Percentiles rank a stretch among this genome's conserved stretches.
phyloP scores from a whole-genome alignment of 768 basidiomycete genomes.

The Postia placenta region DNA sequence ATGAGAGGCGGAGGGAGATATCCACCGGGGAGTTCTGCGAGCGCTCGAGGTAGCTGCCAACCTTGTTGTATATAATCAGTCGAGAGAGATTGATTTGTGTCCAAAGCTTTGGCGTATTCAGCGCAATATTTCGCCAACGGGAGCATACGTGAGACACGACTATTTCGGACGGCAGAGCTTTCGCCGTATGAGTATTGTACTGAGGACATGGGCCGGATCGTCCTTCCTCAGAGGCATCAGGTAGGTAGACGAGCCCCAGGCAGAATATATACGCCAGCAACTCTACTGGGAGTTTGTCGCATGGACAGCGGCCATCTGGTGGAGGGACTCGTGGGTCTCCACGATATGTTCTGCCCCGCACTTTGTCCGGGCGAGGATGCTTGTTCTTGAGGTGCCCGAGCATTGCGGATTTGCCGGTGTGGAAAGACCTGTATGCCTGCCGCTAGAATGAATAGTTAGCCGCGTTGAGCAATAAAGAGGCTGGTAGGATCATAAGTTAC shows the following conservation, averaged over 20 bases:
- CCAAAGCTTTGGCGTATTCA: slow-evolving; percentile 55
- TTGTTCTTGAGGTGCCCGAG: no score
- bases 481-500: no score
- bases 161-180: slow-evolving; percentile 36
- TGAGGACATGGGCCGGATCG: not conserved
- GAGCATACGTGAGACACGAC: slow-evolving; percentile 57
- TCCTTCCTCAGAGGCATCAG: slow-evolving; percentile 10
- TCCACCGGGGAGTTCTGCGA: slow-evolving; percentile 49
- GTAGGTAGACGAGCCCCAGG: not conserved
- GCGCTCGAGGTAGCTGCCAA: slow-evolving; percentile 42
- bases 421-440: no score
- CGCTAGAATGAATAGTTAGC: no score
- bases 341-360: no score
- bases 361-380: no score
- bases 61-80: slow-evolving; percentile 37
- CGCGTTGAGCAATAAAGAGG: no score
- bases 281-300: not conserved
- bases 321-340: no score
- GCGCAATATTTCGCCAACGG: slow-evolving; percentile 48
- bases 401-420: no score
- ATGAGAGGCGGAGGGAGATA: slow-evolving; percentile 35
- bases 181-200: not conserved
- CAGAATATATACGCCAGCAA: not conserved
- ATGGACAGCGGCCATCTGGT: slow-evolving; percentile 3
- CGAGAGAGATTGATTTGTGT: slow-evolving; percentile 37